These are phyloP conservation scores for Erodium moschatum DNA, from an alignment of 441 rosid genomes.

Conservation along the genomic window DNA sequence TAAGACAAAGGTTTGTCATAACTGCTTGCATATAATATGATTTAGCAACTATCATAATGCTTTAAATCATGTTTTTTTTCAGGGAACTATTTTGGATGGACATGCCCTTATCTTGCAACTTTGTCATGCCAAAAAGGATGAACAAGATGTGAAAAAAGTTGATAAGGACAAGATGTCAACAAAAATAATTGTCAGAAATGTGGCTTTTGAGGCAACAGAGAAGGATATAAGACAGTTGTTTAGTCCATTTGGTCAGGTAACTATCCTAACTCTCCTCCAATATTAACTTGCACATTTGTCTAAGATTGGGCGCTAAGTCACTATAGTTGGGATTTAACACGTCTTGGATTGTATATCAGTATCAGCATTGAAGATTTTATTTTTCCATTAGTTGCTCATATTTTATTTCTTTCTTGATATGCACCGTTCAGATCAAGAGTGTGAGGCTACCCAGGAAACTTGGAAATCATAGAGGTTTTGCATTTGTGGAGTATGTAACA, in stretches of 20 bases:
- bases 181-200: slow-evolving; percentile 69
- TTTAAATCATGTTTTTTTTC: slow-evolving; percentile 14
- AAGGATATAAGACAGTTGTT: slow-evolving; percentile 77
- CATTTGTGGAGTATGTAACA: slow-evolving; percentile 70
- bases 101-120: slow-evolving; percentile 77
- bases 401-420: not conserved
- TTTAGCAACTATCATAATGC: slow-evolving; percentile 12
- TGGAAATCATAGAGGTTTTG: slow-evolving; percentile 69
- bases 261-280: slow-evolving; percentile 7
- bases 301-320: not conserved
- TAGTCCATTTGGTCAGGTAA: slow-evolving; percentile 87
- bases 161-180: slow-evolving; percentile 60
- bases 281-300: not conserved
- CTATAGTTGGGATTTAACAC: not conserved
- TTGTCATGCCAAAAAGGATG: slow-evolving; percentile 64
- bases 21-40: not conserved
- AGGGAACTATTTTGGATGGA: slow-evolving; percentile 83
- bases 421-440: slow-evolving; percentile 57
- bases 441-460: slow-evolving; percentile 76
- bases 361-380: too few relatives aligned
- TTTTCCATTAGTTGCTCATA: not conserved
- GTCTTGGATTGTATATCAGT: too few relatives aligned
- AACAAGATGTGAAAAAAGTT: slow-evolving; percentile 36
- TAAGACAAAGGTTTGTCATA: slow-evolving; percentile 23
- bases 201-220: slow-evolving; percentile 88